These are phyloP conservation scores for Shiraia sp. DNA, from an alignment of 2,329 filamentous ascomycete species.

Conservation along the genomic window DNA sequence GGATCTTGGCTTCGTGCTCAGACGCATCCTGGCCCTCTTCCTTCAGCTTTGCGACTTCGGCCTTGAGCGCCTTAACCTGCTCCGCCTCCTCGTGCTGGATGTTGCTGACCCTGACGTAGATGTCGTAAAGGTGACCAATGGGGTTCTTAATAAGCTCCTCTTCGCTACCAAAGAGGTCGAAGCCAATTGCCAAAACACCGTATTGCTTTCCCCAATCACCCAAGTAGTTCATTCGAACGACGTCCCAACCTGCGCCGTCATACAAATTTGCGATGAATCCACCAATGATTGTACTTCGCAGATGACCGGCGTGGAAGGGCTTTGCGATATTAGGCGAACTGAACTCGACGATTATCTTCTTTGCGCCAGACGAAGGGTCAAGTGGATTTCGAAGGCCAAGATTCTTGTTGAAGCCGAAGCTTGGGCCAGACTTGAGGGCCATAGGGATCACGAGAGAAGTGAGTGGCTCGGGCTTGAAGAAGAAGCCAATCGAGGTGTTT, in stretches of 20 bases:
- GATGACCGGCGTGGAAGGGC: constrained; percentile 75
- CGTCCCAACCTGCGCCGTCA: constrained; percentile 70
- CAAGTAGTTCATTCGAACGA: constrained; percentile 73
- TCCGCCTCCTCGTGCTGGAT: constrained; percentile 69
- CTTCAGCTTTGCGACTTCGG: constrained; percentile 41
- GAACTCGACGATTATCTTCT: constrained; percentile 77
- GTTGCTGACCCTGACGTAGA: constrained; percentile 76
- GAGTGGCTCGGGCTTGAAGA: constrained; percentile 72
- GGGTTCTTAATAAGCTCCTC: constrained; percentile 71
- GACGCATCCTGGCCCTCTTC: constrained; percentile 49
- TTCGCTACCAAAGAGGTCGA: constrained; percentile 74
- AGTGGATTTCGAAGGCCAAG: constrained; percentile 64
- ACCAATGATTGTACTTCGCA: constrained; percentile 77
- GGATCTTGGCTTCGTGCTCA: constrained; percentile 46
- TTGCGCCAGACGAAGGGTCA: constrained; percentile 63
- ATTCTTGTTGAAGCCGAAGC: constrained; percentile 67
- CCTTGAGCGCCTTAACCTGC: constrained; percentile 61
- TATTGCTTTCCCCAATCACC: constrained; percentile 81
- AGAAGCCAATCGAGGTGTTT: constrained; percentile 77
- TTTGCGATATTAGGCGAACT: constrained; percentile 87
- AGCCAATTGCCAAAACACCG: constrained; percentile 72
- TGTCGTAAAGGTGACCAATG: constrained; percentile 79
- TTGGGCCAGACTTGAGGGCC: constrained; percentile 63
- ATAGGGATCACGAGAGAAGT: constrained; percentile 68
- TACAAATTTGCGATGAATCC: constrained; percentile 73